Evolutionary conservation across 2,329 filamentous ascomycete genomes (phyloP).

Genomic region (Tolypocladium tundrense): DNA sequence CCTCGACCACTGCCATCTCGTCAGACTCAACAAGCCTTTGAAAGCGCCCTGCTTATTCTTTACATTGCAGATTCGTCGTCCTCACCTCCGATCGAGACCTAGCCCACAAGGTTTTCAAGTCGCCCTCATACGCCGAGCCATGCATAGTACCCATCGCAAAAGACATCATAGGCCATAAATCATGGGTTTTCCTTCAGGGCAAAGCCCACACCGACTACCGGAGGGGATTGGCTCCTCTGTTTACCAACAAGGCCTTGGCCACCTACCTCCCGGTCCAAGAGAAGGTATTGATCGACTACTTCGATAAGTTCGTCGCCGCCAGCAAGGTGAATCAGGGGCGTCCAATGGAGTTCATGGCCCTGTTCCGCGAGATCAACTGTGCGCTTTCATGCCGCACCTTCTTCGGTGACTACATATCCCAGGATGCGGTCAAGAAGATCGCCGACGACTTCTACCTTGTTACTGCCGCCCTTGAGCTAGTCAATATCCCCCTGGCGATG

Average conservation of each 20-base stretch:
- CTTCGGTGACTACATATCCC: constrained; percentile 68
- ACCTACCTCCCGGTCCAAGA: constrained; percentile 66
- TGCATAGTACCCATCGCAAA: constrained; percentile 68
- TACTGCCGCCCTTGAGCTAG: constrained; percentile 67
- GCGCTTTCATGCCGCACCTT: constrained; percentile 71
- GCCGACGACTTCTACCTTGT: constrained; percentile 71
- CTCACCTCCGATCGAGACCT: constrained; percentile 69
- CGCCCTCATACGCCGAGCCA: constrained; percentile 62
- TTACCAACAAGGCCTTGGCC: constrained; percentile 61
- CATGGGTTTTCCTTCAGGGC: constrained; percentile 74
- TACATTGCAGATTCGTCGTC: constrained; percentile 56
- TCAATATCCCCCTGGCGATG: constrained; percentile 61
- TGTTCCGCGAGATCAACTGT: constrained; percentile 70
- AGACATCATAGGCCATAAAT: constrained; percentile 60
- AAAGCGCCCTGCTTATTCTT: not conserved
- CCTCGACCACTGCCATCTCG: too few relatives aligned
- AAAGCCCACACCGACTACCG: constrained; percentile 69
- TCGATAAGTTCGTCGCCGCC: constrained; percentile 53
- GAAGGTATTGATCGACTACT: constrained; percentile 62
- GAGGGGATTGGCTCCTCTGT: constrained; percentile 63
- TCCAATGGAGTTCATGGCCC: constrained; percentile 57
- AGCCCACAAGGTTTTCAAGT: constrained; percentile 75
- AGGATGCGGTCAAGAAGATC: constrained; percentile 61
- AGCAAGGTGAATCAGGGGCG: constrained; percentile 41
- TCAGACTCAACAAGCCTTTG: too few relatives aligned